phyloP scores from a whole-genome alignment of 2,329 filamentous ascomycete genomes.

The Ceratocystis alfenasii region DNA sequence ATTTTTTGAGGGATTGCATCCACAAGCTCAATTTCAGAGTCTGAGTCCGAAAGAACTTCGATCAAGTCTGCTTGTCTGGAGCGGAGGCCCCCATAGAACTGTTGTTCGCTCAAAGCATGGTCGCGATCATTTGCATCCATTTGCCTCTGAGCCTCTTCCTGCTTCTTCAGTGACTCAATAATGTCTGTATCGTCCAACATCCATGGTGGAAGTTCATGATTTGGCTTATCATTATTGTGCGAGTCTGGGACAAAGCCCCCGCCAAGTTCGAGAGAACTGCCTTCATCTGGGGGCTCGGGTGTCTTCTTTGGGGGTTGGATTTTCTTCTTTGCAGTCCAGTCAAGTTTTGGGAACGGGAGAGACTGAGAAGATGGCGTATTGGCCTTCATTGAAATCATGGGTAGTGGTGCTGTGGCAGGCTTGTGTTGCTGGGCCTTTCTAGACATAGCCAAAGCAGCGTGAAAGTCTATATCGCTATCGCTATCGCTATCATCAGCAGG shows the following conservation, averaged over 20 bases:
- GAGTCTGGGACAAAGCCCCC: constrained; percentile 14
- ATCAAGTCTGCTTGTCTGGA: constrained; percentile 42
- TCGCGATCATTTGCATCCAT: constrained; percentile 54
- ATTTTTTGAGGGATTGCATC: constrained; percentile 28
- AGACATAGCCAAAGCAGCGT: constrained; percentile 50
- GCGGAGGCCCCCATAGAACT: constrained; percentile 16
- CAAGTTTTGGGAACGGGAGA: constrained; percentile 79
- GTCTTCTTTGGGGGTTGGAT: not conserved
- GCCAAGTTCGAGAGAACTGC: not conserved
- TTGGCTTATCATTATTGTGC: constrained; percentile 33
- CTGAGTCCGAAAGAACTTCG: constrained; percentile 46
- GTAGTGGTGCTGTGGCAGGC: not conserved
- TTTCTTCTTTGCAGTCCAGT: constrained; percentile 34
- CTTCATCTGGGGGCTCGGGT: not conserved
- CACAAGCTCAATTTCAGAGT: constrained; percentile 46
- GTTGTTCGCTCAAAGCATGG: constrained; percentile 44
- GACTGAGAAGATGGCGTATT: constrained; percentile 55
- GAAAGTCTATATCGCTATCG: constrained; percentile 66
- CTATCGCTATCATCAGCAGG: constrained; percentile 39
- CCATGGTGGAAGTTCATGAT: constrained; percentile 62
- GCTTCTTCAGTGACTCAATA: constrained; percentile 48
- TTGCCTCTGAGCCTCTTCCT: constrained; percentile 43
- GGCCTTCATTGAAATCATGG: constrained; percentile 2
- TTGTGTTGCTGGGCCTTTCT: constrained; percentile 29
- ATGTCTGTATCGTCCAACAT: constrained; percentile 55